These are phyloP conservation scores for Apiotrichum sp. DNA, from an alignment of 1,284 basidiomycete species.

Conservation along the genomic window DNA sequence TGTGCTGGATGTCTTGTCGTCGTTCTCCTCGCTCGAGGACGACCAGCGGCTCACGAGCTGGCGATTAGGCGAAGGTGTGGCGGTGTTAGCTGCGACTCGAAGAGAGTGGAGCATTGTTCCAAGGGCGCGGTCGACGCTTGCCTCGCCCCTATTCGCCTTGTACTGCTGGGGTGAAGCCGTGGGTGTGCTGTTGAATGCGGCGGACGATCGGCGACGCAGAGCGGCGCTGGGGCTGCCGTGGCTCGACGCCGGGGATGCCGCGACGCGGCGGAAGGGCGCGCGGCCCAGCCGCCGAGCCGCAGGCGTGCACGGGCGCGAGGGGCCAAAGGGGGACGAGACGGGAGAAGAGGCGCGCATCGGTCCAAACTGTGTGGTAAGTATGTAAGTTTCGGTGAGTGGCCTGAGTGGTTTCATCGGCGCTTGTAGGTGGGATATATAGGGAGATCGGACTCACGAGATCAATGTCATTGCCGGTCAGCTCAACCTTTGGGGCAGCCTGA, in stretches of 20 bases:
- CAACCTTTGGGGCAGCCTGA: background rate
- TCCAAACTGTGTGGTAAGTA: background rate
- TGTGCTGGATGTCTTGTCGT: background rate
- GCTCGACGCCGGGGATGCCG: background rate
- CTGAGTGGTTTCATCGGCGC: too few species aligned
- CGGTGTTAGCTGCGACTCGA: background rate
- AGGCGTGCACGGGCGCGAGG: background rate
- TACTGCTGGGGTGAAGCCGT: constrained; percentile 2
- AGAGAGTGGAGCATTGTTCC: constrained; percentile 3
- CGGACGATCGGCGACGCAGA: background rate
- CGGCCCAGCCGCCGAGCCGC: background rate
- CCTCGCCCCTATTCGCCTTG: constrained; percentile 2
- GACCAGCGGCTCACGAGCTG: constrained; percentile 2
- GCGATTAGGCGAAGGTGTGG: background rate
- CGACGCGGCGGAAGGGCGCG: background rate
- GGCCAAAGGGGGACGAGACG: background rate
- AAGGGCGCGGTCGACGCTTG: constrained; percentile 3
- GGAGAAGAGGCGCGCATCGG: background rate
- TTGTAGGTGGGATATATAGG: too few species aligned
- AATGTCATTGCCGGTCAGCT: background rate
- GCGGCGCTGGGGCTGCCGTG: background rate
- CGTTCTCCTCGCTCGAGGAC: background rate
- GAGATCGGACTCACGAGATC: background rate
- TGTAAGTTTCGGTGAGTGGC: too few species aligned
- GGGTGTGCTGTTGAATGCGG: background rate